These are phyloP conservation scores for Neurospora sp. DNA, from an alignment of 495 filamentous ascomycete species.

Conservation along the genomic window DNA sequence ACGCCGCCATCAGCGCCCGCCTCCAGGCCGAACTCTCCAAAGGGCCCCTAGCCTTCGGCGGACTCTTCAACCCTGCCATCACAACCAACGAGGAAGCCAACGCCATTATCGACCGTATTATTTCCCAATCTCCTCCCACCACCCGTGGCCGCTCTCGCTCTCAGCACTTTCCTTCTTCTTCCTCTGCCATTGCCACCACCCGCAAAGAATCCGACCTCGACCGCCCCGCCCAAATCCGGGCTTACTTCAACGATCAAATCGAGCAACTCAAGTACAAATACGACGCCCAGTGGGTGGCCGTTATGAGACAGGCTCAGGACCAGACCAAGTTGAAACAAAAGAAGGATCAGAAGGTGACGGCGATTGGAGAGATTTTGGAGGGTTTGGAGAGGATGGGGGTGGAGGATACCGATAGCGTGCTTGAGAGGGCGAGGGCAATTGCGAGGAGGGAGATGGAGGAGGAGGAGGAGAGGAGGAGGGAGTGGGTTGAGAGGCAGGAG, in stretches of 20 bases:
- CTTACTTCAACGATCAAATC: background rate
- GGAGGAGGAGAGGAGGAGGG: background rate
- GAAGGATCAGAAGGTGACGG: background rate
- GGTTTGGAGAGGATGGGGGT: background rate
- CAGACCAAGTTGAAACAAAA: background rate
- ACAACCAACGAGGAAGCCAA: background rate
- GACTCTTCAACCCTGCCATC: background rate
- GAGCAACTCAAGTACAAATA: background rate
- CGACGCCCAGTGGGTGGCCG: background rate
- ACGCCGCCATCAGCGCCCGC: background rate
- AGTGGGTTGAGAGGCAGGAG: background rate
- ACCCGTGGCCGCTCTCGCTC: background rate
- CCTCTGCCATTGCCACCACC: background rate
- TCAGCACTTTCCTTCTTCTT: background rate
- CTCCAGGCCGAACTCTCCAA: background rate
- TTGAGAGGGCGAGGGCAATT: background rate
- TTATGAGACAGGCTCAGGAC: background rate
- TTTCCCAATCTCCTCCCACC: background rate
- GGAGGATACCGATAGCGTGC: background rate
- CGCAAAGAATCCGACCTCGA: background rate
- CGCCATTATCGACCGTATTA: background rate
- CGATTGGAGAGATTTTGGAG: background rate
- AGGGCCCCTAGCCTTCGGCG: background rate
- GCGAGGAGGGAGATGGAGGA: background rate
- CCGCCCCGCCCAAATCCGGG: background rate